phyloP scores from a whole-genome alignment of 192 early-diverging fungal species.

The Thamnidium elegans region DNA sequence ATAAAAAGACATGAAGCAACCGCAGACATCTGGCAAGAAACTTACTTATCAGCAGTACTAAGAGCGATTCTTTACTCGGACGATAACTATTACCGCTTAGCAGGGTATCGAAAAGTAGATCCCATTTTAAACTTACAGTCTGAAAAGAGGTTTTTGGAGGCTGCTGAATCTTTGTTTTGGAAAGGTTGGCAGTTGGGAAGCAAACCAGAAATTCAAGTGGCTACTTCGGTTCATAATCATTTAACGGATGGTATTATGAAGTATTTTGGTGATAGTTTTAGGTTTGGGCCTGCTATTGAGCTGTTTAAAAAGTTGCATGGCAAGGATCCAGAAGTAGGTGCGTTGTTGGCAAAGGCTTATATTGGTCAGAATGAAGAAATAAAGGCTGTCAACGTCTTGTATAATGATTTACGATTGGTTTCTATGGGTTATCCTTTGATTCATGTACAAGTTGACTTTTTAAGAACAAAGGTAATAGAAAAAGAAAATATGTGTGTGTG shows the following conservation, averaged over 20 bases:
- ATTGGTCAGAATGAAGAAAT: constrained; percentile 86
- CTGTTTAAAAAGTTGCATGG: constrained; percentile 77
- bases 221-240: constrained; percentile 86
- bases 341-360: constrained; percentile 79
- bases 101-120: constrained; percentile 88
- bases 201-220: constrained; percentile 91
- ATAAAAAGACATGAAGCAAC: constrained; percentile 61
- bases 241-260: constrained; percentile 84
- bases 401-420: constrained; percentile 75
- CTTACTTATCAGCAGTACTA: constrained; percentile 82
- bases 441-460: constrained; percentile 88
- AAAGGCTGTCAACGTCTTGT: constrained; percentile 85
- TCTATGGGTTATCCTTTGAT: constrained; percentile 83
- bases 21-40: constrained; percentile 87
- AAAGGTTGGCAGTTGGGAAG: constrained; percentile 92
- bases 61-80: constrained; percentile 90
- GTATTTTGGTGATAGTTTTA: constrained; percentile 84
- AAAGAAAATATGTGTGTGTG: not conserved
- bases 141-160: constrained; percentile 84
- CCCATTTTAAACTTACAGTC: constrained; percentile 71
- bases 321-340: constrained; percentile 88
- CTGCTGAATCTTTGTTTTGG: constrained; percentile 79
- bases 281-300: constrained; percentile 74
- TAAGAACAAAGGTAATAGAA: constrained; percentile 65
- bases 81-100: constrained; percentile 78